A percentile compares a stretch with the other conserved stretches of the same genome.
Conservation (phyloP, 345 rosid species). For the Corymbia maculata region DNA sequence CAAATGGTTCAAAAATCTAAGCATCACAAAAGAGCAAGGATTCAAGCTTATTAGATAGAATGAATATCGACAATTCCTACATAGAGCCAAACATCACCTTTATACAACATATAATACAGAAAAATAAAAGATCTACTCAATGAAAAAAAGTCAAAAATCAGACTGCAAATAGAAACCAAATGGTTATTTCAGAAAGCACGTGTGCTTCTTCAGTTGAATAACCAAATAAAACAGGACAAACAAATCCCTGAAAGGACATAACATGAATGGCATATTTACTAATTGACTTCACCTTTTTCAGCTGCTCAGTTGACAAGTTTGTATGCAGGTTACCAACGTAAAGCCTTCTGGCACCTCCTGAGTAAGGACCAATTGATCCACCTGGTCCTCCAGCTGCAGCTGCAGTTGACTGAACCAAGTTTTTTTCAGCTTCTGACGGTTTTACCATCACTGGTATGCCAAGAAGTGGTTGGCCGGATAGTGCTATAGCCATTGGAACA, state of each 20-base stretch:
- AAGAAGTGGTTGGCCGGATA: conserved; percentile 95
- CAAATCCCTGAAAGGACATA: background rate
- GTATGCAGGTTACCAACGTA: conserved; percentile 91
- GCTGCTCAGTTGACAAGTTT: conserved; percentile 84
- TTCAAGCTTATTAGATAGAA: background rate
- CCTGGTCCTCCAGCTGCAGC: conserved; percentile 50
- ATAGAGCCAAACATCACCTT: background rate
- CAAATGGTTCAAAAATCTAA: conserved; percentile 94
- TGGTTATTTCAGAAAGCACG: background rate
- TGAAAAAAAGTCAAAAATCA: background rate
- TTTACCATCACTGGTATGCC: conserved; percentile 97
- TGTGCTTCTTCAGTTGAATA: background rate
- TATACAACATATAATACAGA: background rate
- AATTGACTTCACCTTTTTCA: conserved; percentile 53
- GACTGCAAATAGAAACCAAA: background rate
- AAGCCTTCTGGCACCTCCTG: conserved; percentile 85
- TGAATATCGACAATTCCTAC: background rate
- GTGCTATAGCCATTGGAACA: conserved; percentile 99
- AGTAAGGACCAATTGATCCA: conserved; percentile 54
- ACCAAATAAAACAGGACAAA: background rate
- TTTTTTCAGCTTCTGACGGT: conserved; percentile 99
- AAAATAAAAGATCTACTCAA: background rate
- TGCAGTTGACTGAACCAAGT: conserved; percentile 88
- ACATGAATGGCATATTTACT: background rate
- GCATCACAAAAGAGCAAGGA: background rate